Conservation (phyloP, 1,284 basidiomycete genomes). For the Cryptococcus hybrid region DNA sequence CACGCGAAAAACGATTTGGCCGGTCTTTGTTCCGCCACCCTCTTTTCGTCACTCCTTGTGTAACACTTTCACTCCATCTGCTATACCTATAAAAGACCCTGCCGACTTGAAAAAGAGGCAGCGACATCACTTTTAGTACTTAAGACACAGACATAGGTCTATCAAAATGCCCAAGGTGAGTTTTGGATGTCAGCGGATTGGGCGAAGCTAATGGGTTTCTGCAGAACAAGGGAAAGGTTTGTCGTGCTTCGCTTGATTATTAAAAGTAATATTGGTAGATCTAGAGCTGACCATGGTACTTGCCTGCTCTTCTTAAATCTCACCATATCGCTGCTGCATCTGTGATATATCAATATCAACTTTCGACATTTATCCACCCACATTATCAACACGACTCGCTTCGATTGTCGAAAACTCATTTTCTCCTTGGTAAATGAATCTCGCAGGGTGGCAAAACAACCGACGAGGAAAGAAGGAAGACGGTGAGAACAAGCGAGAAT, state of each 20-base stretch:
- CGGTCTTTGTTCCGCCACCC: neutral
- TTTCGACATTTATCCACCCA: neutral
- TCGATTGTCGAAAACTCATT: no score
- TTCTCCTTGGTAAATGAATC: neutral
- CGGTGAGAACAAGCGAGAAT: constrained; percentile 96
- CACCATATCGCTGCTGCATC: no score
- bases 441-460: constrained; percentile 95
- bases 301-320: neutral
- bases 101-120: no score
- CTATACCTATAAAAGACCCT: no score
- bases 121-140: neutral
- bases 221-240: constrained; percentile 24
- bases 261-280: neutral
- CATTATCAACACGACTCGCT: neutral
- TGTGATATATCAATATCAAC: neutral
- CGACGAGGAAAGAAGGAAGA: constrained; percentile 99
- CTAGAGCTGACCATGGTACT: neutral
- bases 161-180: constrained; percentile 45
- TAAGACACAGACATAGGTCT: neutral
- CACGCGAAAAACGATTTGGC: neutral
- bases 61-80: no score
- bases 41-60: neutral
- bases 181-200: neutral
- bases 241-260: neutral
- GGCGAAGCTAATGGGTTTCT: constrained; percentile 5